Percentiles rank a stretch among this genome's conserved stretches.
Evolutionary conservation across 2,329 filamentous ascomycete genomes (phyloP).

Genomic region (Blastomyces emzantsi): DNA sequence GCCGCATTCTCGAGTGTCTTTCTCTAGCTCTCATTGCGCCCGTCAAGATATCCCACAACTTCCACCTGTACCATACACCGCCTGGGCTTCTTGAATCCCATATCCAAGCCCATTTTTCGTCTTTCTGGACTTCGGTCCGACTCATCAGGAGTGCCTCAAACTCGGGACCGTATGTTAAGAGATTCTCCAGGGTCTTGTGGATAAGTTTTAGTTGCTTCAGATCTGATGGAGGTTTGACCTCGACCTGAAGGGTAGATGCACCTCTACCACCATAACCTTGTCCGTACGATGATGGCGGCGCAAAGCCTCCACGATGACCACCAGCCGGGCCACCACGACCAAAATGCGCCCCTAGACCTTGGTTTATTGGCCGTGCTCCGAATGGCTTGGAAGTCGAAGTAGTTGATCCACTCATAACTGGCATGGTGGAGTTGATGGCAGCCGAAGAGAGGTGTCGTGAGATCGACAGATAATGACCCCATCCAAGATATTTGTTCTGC

Average conservation of each 20-base stretch:
- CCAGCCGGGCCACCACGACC: constrained; percentile 43
- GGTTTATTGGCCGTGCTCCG: constrained; percentile 60
- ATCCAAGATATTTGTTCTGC: constrained; percentile 77
- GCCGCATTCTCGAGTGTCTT: constrained; percentile 33
- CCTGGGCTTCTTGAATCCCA: constrained; percentile 74
- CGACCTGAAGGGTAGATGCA: constrained; percentile 52
- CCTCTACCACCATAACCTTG: constrained; percentile 39
- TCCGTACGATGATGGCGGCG: constrained; percentile 66
- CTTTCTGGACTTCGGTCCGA: constrained; percentile 67
- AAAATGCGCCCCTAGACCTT: constrained; percentile 37
- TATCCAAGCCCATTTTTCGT: constrained; percentile 90
- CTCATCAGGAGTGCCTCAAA: constrained; percentile 92
- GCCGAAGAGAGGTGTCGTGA: constrained; percentile 76
- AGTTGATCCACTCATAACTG: constrained; percentile 40
- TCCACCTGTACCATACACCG: constrained; percentile 88
- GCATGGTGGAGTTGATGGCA: constrained; percentile 49
- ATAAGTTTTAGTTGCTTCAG: constrained; percentile 73
- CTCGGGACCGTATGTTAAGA: constrained; percentile 71
- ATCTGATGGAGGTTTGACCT: constrained; percentile 66
- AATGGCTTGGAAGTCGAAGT: constrained; percentile 56
- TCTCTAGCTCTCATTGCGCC: constrained; percentile 41
- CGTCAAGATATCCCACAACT: constrained; percentile 78
- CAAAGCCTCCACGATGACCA: constrained; percentile 55
- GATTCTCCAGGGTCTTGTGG: constrained; percentile 73
- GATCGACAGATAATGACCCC: constrained; percentile 70